Evolutionary conservation across 2,329 filamentous ascomycete species (phyloP), one percentile per base, ranked within the genome.

Genomic region (Claviceps sp.): DNA sequence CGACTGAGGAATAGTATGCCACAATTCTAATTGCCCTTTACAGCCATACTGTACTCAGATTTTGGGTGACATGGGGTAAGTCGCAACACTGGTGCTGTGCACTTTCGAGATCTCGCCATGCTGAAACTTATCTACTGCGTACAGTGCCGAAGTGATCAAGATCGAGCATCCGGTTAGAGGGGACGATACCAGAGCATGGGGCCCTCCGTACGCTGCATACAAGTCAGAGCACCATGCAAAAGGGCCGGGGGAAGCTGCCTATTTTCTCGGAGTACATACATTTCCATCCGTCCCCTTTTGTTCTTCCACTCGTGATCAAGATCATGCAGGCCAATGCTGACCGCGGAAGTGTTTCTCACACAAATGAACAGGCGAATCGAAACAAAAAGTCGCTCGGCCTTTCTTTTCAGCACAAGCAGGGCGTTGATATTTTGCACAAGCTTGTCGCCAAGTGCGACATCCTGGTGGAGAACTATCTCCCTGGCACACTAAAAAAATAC

Each of bases 1-100:
- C 30, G 30, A 24, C 19, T 6, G 16, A 24, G 11, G 4, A 5
- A 14, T 14, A 14, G 19, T 16, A 11, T 24, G 19, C 19, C 13
- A 24, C 6, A 2, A 24, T 1, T 43, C 50, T 40, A 13, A 42
- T n/a, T 16, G 14, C 8, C 11, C 34, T n/a, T 39, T 11, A 14
- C 24, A 97, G 89, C 93, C 93, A 58, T 97, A 97, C 64, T 96
- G 89, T 62, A 97, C 93, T 40, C 93, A 98, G 67, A 96, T 98
- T 51, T 72, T 98, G 10, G 93, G 91, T 52, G 93, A 98, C 69
- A 77, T 98, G 60, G 93, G 93, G 91, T 95, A 81, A 67, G 81
- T 52, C 10, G 11, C 2, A 8, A 19, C 7, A 22, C 13, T 14
- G 13, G 5, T 14, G 7, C 14, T 19, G 16, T 24, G 8, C 30